Percentiles rank a stretch among this genome's conserved stretches.
Conservation (phyloP, 495 filamentous ascomycete species). For the Trichoderma virens region DNA sequence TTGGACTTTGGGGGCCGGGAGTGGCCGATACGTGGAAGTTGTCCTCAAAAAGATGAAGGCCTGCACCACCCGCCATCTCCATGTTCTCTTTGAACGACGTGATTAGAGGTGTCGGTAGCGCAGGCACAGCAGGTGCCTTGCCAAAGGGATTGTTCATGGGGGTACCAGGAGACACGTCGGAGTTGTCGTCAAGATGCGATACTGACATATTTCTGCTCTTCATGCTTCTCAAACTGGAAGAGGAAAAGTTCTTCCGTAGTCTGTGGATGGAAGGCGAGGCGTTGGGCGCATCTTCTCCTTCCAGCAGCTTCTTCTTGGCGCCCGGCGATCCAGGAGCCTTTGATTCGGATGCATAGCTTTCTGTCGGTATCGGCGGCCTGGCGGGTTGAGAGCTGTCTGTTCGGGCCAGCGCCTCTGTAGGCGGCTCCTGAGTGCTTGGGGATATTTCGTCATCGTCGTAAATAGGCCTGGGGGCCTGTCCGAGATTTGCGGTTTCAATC, state of each 20-base stretch:
- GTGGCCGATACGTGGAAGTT: conserved; percentile 69
- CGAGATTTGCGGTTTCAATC: conserved; percentile 67
- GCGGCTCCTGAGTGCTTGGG: not conserved
- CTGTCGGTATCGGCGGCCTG: not conserved
- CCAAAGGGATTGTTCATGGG: conserved; percentile 61
- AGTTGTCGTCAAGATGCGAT: conserved; percentile 58
- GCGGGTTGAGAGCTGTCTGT: not conserved
- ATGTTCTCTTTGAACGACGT: conserved; percentile 45
- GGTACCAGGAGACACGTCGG: conserved; percentile 63
- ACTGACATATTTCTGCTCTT: conserved; percentile 69
- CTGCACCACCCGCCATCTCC: conserved; percentile 48
- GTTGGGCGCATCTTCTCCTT: not conserved
- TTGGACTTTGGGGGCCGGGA: conserved; percentile 34
- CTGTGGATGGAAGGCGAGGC: conserved; percentile 6
- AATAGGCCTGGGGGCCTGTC: conserved; percentile 18
- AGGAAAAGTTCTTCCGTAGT: conserved; percentile 75
- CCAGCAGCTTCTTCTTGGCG: not conserved
- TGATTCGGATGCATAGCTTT: not conserved
- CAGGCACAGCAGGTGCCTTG: conserved; percentile 43
- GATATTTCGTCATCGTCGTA: not conserved
- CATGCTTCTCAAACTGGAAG: conserved; percentile 63
- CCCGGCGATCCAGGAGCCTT: not conserved
- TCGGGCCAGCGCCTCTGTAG: not conserved
- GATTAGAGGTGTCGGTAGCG: conserved; percentile 62
- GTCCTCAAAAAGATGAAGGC: conserved; percentile 75